Evolutionary conservation across 2,329 filamentous ascomycete species (phyloP), one percentile per base, ranked within the genome.

Genomic region (Ophiocordyceps camponoti-saundersi): DNA sequence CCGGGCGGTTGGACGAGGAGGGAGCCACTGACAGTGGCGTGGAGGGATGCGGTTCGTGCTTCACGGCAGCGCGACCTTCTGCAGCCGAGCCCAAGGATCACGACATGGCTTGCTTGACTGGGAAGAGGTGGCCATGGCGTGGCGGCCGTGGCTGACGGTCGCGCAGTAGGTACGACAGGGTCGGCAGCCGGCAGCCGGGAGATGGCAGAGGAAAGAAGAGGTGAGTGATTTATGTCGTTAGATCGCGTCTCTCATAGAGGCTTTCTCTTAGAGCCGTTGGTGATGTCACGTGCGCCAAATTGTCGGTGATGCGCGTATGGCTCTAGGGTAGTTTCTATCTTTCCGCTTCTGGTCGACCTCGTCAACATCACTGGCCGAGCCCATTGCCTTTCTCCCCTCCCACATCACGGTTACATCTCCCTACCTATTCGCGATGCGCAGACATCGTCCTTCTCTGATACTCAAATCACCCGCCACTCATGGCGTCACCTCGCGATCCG

Each of bases 401-500:
- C 21, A 23, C 22, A 4, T n/a, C 11, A 5, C 41, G 6, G 4
- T 21, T 18, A 16, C 41, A 42, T 21, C 41, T n/a, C 21, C 3
- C 10, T 43, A 6, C 16, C 13, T 16, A 5, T 10, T 16, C 36
- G 8, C 18, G 36, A 40, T 40, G 32, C 16, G 23, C 23, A 5
- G 32, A 36, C 3, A 40, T 18, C 8, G 16, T 20, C 36, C 5
- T 20, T 18, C 18, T 16, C 13, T 23, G 18, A 29, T 16, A 18
- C 32, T 18, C 30, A 13, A 10, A 26, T 12, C 44, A n/a, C 18
- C 23, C 13, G 11, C 34, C 21, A 13, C 45, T 44, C 44, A 44
- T 21, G 44, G 20, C 36, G 36, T 43, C 45, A n/a, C 36, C 53
- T 44, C 58, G 61, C 2, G 61, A 67, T 48, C 59, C 61, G 3